Conservation (phyloP, 495 filamentous ascomycete species). For the Xylona heveae region DNA sequence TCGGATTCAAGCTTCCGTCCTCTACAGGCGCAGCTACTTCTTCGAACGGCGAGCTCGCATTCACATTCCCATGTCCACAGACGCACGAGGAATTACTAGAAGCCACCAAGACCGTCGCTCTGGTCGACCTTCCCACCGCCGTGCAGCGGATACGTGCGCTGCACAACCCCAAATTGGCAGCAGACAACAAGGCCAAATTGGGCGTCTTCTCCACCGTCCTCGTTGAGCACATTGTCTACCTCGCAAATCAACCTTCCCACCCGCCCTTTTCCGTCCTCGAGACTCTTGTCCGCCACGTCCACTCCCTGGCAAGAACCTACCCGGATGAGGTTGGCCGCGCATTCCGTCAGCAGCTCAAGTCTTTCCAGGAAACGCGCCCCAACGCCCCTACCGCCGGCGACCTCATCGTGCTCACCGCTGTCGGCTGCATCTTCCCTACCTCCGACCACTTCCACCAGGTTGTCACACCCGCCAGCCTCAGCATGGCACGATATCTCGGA, state of each 20-base stretch:
- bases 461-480: constrained; percentile 68
- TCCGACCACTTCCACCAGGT: constrained; percentile 94
- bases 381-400: constrained; percentile 48
- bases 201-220: constrained; percentile 50
- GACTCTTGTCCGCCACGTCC: constrained; percentile 53
- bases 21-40: constrained; percentile 21
- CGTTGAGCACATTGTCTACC: constrained; percentile 54
- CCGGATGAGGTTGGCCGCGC: constrained; percentile 52
- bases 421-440: constrained; percentile 74
- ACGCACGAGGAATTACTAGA: constrained; percentile 51
- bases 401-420: constrained; percentile 58
- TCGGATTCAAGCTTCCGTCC: constrained; percentile 12
- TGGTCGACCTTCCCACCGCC: constrained; percentile 49
- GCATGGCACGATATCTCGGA: constrained; percentile 62
- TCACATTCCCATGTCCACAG: constrained; percentile 66
- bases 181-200: constrained; percentile 68
- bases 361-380: constrained; percentile 36
- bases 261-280: constrained; percentile 41
- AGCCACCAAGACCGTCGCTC: constrained; percentile 32
- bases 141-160: constrained; percentile 73
- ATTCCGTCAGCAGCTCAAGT: constrained; percentile 50
- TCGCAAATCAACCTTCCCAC: constrained; percentile 28
- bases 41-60: constrained; percentile 34
- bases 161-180: constrained; percentile 70
- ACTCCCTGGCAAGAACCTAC: constrained; percentile 70